phyloP scores from a whole-genome alignment of 192 early-diverging fungal species.

The Rhizoclosmatium globosum region DNA sequence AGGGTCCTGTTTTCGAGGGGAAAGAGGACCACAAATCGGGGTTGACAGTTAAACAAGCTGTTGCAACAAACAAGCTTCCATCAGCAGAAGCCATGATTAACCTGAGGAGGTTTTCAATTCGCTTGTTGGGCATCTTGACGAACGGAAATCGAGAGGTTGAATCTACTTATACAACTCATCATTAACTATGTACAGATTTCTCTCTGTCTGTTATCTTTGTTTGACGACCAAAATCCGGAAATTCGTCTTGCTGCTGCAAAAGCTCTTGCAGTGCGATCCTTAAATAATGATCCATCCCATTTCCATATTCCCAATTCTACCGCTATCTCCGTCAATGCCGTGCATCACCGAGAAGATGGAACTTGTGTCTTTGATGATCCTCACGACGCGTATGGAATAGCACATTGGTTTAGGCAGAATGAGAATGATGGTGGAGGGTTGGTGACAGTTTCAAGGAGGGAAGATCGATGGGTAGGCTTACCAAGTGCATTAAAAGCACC shows the following conservation, averaged over 20 bases:
- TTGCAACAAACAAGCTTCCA: neutral
- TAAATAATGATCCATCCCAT: slow-evolving; percentile 26
- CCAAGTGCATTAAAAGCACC: slow-evolving; percentile 18
- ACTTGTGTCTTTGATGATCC: slow-evolving; percentile 11
- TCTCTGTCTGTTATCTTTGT: slow-evolving; percentile 21
- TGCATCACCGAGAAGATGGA: slow-evolving; percentile 27
- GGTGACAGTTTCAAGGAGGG: neutral
- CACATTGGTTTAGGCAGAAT: slow-evolving; percentile 25
- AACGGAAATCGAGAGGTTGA: slow-evolving; percentile 26
- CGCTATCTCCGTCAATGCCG: neutral
- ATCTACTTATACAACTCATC: neutral
- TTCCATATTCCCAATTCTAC: slow-evolving; percentile 8
- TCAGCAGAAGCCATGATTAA: neutral
- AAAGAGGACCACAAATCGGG: neutral
- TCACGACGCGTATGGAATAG: slow-evolving; percentile 10
- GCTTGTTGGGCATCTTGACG: slow-evolving; percentile 21
- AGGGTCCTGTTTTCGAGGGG: neutral
- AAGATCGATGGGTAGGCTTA: slow-evolving; percentile 18
- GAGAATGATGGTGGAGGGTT: neutral
- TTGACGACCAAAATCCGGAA: neutral
- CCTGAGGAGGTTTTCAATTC: slow-evolving; percentile 11
- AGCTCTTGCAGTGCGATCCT: slow-evolving; percentile 18
- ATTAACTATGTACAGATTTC: slow-evolving; percentile 17
- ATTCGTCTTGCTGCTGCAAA: neutral
- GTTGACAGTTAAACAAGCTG: neutral